These are phyloP conservation scores for Irpex sp. DNA, from an alignment of 1,284 basidiomycete species.

Conservation along the genomic window DNA sequence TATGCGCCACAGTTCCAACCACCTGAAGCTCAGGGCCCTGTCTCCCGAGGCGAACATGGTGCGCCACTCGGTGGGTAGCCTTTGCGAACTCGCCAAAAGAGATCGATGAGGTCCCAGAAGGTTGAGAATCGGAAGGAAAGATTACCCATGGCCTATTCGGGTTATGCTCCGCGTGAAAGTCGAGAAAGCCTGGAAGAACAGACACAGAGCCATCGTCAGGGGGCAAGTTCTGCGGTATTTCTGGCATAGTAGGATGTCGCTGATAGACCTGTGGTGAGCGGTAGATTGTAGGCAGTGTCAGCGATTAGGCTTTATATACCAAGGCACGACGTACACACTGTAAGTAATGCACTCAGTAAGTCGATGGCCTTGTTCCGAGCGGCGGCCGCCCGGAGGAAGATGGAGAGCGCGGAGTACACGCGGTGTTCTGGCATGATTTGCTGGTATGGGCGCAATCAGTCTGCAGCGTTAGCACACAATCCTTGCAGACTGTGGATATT, in stretches of 20 bases:
- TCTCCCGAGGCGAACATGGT: background rate
- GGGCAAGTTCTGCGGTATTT: background rate
- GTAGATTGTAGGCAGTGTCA: no score
- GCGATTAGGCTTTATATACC: no score
- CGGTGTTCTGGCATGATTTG: no score
- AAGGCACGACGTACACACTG: no score
- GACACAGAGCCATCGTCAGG: slow-evolving; percentile 16
- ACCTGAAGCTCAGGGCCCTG: slow-evolving; percentile 18
- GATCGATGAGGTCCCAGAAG: slow-evolving; percentile 2
- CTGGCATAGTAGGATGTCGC: background rate
- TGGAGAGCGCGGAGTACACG: no score
- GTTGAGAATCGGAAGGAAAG: slow-evolving; percentile 6
- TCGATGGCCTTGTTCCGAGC: no score
- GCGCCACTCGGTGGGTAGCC: slow-evolving; percentile 10
- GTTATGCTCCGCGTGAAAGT: slow-evolving; percentile 32
- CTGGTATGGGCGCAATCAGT: no score
- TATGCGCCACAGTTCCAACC: slow-evolving; percentile 28
- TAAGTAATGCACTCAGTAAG: no score
- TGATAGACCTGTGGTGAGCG: no score
- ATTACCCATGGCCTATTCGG: slow-evolving; percentile 19
- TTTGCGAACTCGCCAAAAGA: slow-evolving; percentile 9
- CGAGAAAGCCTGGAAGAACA: slow-evolving; percentile 19
- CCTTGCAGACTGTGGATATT: no score
- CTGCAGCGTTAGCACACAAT: no score
- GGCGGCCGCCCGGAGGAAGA: no score